Evolutionary conservation across 176 grass and related monocot species (phyloP), one percentile per base, ranked within the genome.

Genomic region (Alloteropsis semialata): DNA sequence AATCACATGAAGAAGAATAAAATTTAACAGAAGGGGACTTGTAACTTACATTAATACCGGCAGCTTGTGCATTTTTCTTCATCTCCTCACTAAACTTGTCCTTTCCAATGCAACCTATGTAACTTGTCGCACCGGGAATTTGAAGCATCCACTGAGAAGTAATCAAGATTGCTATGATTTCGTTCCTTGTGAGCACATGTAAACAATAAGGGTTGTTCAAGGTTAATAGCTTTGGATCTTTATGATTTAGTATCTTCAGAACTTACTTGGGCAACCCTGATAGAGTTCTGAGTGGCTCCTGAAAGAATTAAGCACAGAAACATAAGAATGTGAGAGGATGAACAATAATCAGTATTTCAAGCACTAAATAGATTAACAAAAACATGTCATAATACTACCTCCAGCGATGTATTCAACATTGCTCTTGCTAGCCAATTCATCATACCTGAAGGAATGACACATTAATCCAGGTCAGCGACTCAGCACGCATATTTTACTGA

Each of bases 81-180:
- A 91, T 96, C 81, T 96, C 85, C 83, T 96, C 93, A 69, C 93
- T 88, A 79, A 92, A 96, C 76, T 92, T 96, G 71, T 96, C 93
- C 81, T 91, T 92, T 80, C 90, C 90, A 79, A 96, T 92, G 76
- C 79, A 90, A 53, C 93, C 93, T 62, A 96, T 96, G 76, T 91
- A 92, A 81, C 93, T 91, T 65, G 90, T 92, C 58, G 90, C 85
- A 32, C 88, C 88, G 17, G 93, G 93, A 91, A 80, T 70, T 89
- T 96, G 90, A 78, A 96, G 88, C 93, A 96, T 96, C 93, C 90
- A 96, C 93, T 92, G 75, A 66, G 54, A 84, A 54, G 18, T 1
- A 81, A 50, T 24, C 50, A 75, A 1, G 37, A 68, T 30, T 34
- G 6, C 12, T 42, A 21, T 29, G 6, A 24, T 82, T 11, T 51